These are phyloP conservation scores for Scedosporium dehoogii DNA, from an alignment of 2,329 filamentous ascomycete genomes.

Conservation along the genomic window DNA sequence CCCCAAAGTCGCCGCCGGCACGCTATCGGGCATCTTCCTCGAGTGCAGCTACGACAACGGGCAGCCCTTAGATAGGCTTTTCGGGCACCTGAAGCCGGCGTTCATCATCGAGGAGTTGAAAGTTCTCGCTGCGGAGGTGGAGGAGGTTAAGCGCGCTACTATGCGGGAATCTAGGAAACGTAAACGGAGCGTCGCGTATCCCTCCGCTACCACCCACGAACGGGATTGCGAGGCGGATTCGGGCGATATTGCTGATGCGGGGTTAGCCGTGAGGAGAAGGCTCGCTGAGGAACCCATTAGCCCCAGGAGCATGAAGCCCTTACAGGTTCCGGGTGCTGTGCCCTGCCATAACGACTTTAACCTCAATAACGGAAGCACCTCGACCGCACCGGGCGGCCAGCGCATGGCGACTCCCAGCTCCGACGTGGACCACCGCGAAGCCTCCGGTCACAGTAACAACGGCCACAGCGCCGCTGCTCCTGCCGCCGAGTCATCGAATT, in stretches of 20 bases:
- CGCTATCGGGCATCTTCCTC: conserved; percentile 76
- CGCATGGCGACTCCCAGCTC: neutral
- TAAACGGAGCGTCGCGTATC: conserved; percentile 39
- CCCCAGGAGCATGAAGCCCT: conserved; percentile 34
- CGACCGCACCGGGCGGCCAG: neutral
- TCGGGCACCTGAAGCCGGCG: conserved; percentile 77
- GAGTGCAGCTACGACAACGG: conserved; percentile 89
- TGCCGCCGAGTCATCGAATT: conserved; percentile 12
- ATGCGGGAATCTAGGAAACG: conserved; percentile 45
- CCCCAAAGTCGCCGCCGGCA: conserved; percentile 65
- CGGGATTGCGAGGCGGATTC: conserved; percentile 10
- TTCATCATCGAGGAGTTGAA: conserved; percentile 74
- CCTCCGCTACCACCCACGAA: neutral
- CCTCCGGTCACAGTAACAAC: conserved; percentile 10
- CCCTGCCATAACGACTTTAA: neutral
- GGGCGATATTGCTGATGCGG: conserved; percentile 15
- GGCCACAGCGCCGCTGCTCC: neutral
- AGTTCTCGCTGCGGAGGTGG: conserved; percentile 61
- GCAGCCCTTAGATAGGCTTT: conserved; percentile 67
- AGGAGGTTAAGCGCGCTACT: conserved; percentile 32
- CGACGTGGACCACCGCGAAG: neutral
- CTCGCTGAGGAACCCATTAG: conserved; percentile 37
- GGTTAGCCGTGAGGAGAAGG: conserved; percentile 9
- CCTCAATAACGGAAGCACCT: neutral
- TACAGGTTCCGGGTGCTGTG: conserved; percentile 2